Base-by-base conservation (phyloP, 2,329 filamentous ascomycete genomes). In the Hymenoscyphus fructigenus region DNA sequence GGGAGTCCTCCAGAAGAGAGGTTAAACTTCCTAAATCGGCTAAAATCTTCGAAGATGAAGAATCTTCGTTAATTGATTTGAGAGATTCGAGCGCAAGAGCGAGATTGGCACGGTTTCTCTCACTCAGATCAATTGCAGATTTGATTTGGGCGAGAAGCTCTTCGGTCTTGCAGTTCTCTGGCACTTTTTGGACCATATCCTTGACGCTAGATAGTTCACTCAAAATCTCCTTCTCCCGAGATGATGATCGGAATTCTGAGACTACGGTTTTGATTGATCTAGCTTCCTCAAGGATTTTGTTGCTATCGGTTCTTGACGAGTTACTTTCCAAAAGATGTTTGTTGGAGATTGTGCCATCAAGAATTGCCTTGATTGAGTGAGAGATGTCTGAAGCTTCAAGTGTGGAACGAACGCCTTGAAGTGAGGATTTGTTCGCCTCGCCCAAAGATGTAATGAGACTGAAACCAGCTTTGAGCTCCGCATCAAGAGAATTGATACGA, bases 121-220 rank as follows among this genome's bases (percentile, higher is more conserved):
- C 29, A 65, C 32, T 2, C 38, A 50, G 12, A 20, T 34, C 26
- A 5, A 47, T 38, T 38, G 57, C 60, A 1, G 59, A 59, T 57
- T 64, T 63, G 26, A 67, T 57, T 32, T 65, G 66, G 9, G 44
- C 12, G 6, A 67, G 61, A 38, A 67, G 55, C 26, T 67, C 57
- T 6, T 65, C 57, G 29, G 60, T 61, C 56, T 59, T 65, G 57
- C 57, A 58, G 10, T 32, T 20, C 9, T 59, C 44, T 28, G 32
- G 57, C 20, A 41, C 47, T 55, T 28, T 53, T 15, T 56, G 57
- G n/a, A 63, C 20, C 26, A 59, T 50, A 15, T 20, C 44, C 28
- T n/a, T 60, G 26, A 60, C 56, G 23, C 26, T 17, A 15, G 28
- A 47, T n/a, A 63, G 5, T 17, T 63, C 62, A 7, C 38, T 32